A percentile compares a stretch with the other conserved stretches of the same genome.
Conservation (phyloP, 1,284 basidiomycete genomes). For the Apiotrichum laibachii region DNA sequence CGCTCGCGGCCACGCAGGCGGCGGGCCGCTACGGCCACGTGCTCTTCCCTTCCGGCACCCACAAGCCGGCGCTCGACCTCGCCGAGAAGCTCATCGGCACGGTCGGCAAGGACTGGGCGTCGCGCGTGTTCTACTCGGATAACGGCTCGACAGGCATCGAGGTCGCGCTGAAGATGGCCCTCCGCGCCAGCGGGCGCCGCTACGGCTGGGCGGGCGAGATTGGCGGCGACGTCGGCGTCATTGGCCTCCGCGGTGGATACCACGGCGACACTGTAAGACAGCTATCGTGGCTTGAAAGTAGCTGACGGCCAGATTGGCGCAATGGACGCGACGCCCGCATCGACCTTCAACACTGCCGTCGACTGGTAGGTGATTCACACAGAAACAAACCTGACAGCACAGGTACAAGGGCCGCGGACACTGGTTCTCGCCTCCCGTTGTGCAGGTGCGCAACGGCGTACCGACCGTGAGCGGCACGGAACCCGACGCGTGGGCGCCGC, state of each 20-base stretch:
- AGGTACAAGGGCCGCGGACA: slow-evolving; percentile 79
- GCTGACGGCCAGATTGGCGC: slow-evolving; percentile 64
- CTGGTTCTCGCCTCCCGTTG: slow-evolving; percentile 87
- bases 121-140: slow-evolving; percentile 87
- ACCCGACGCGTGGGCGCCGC: slow-evolving; percentile 38
- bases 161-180: slow-evolving; percentile 92
- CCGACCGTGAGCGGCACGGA: slow-evolving; percentile 60
- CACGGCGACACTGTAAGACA: slow-evolving; percentile 78
- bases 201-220: slow-evolving; percentile 50
- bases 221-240: slow-evolving; percentile 63
- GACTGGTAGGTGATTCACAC: slow-evolving; percentile 64
- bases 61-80: slow-evolving; percentile 70
- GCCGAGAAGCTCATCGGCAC: slow-evolving; percentile 45
- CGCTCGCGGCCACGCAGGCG: slow-evolving; percentile 81
- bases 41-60: slow-evolving; percentile 85
- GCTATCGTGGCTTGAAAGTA: not conserved
- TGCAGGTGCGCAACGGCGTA: slow-evolving; percentile 65
- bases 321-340: slow-evolving; percentile 88
- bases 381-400: not conserved
- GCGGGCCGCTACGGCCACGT: slow-evolving; percentile 95
- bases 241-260: slow-evolving; percentile 90
- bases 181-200: slow-evolving; percentile 66
- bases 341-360: slow-evolving; percentile 76
- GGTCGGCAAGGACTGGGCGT: slow-evolving; percentile 77
- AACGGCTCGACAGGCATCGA: slow-evolving; percentile 96